phyloP scores from a whole-genome alignment of 495 filamentous ascomycete genomes.

The Neurospora tetraspora region DNA sequence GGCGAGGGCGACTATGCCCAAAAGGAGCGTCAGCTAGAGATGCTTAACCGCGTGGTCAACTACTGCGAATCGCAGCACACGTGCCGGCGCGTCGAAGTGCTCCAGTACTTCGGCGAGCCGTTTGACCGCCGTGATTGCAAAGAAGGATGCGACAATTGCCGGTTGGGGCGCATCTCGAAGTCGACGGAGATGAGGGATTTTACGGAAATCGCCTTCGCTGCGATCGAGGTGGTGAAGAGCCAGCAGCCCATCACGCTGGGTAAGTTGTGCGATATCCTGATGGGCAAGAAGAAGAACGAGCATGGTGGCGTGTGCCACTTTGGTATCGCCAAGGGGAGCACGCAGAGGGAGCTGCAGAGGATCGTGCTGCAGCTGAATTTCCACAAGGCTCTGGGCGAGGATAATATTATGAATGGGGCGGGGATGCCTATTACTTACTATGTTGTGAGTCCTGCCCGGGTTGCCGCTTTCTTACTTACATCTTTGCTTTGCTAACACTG shows the following conservation, averaged over 20 bases:
- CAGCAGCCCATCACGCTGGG: conserved; percentile 36
- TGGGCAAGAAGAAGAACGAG: conserved; percentile 27
- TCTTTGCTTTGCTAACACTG: not conserved
- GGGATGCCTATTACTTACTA: conserved; percentile 31
- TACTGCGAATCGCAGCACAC: conserved; percentile 83
- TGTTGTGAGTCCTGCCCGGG: conserved; percentile 13
- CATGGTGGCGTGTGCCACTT: conserved; percentile 20
- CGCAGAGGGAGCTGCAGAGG: conserved; percentile 38
- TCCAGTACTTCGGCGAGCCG: conserved; percentile 82
- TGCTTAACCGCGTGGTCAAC: conserved; percentile 72
- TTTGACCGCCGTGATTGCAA: conserved; percentile 66
- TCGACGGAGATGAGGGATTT: conserved; percentile 64
- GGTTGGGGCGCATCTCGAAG: conserved; percentile 37
- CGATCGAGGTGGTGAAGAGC: conserved; percentile 53
- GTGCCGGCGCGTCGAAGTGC: conserved; percentile 78
- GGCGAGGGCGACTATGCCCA: conserved; percentile 65
- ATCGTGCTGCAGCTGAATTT: conserved; percentile 35
- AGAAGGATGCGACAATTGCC: conserved; percentile 78
- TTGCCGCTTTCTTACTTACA: not conserved
- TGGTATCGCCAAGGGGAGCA: conserved; percentile 34
- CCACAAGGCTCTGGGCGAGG: conserved; percentile 37
- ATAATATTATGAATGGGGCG: conserved; percentile 27
- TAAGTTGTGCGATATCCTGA: conserved; percentile 41
- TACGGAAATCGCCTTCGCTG: conserved; percentile 58
- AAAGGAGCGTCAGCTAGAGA: conserved; percentile 70